phyloP scores from a whole-genome alignment of 129 eudicot species.

The Pittosporum tobira region DNA sequence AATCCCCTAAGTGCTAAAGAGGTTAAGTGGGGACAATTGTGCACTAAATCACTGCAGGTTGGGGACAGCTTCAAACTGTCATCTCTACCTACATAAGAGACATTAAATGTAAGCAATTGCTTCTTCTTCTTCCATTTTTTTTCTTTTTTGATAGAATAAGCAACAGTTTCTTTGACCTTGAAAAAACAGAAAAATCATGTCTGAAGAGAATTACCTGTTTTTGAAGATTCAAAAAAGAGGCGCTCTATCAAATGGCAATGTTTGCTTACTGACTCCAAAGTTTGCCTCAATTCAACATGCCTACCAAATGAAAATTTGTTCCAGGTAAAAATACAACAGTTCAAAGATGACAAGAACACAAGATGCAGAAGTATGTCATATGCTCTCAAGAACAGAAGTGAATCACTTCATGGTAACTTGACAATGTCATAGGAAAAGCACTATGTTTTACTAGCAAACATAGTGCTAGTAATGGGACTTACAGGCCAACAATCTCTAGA shows the following conservation, averaged over 20 bases:
- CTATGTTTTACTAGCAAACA: no score
- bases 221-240: conserved; percentile 71
- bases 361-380: background rate
- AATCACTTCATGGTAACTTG: no score
- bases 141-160: no score
- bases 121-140: no score
- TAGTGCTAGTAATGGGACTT: conserved; percentile 30
- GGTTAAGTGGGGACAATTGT: conserved; percentile 56
- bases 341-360: background rate
- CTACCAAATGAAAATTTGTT: conserved; percentile 17
- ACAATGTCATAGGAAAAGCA: no score
- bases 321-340: background rate
- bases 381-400: no score
- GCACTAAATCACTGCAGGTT: conserved; percentile 67
- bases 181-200: conserved; percentile 1
- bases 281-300: conserved; percentile 67
- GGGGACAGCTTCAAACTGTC: conserved; percentile 57
- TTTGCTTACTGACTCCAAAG: conserved; percentile 68
- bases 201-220: conserved; percentile 46
- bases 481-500: conserved; percentile 76
- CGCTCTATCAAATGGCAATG: conserved; percentile 60
- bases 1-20: conserved; percentile 77
- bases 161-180: conserved; percentile 5
- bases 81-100: conserved; percentile 54
- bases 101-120: conserved; percentile 1